These are phyloP conservation scores for Syzygium oleosum DNA, from an alignment of 345 rosid species.

Conservation along the genomic window DNA sequence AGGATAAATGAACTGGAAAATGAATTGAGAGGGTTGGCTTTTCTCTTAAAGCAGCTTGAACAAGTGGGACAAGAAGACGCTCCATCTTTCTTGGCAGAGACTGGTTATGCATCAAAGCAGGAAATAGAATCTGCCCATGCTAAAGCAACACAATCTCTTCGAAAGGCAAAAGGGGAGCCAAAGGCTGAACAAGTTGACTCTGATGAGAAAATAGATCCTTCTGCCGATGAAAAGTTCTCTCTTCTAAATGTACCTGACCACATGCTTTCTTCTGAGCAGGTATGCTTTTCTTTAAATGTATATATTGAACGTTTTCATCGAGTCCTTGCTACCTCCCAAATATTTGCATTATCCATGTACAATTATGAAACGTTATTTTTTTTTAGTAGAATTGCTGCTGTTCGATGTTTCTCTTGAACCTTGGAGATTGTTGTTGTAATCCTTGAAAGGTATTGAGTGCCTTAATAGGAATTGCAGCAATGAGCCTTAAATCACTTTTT, in stretches of 20 bases:
- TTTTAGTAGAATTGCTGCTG: not conserved
- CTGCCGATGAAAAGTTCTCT: constrained; percentile 55
- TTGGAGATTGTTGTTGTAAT: not conserved
- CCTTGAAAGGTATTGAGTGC: not conserved
- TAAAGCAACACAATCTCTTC: constrained; percentile 59
- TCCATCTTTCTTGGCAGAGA: constrained; percentile 61
- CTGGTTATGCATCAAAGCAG: constrained; percentile 76
- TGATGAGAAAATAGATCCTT: constrained; percentile 63
- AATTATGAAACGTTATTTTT: not conserved
- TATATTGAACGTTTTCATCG: not conserved
- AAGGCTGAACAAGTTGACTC: constrained; percentile 57
- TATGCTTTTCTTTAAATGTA: constrained; percentile 5
- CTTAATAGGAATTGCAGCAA: not conserved
- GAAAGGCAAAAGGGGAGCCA: constrained; percentile 85
- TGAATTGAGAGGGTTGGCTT: constrained; percentile 66
- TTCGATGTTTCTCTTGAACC: not conserved
- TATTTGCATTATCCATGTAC: not conserved
- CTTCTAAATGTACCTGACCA: constrained; percentile 67
- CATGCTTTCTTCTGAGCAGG: constrained; percentile 82
- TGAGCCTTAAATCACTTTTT: not conserved
- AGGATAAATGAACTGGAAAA: constrained; percentile 82
- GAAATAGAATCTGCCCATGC: constrained; percentile 62
- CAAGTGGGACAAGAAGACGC: constrained; percentile 56
- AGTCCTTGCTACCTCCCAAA: not conserved
- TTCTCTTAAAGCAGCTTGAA: constrained; percentile 78